These are phyloP conservation scores for Rauvolfia tetraphylla DNA, from an alignment of 257 asterid species.

Conservation along the genomic window DNA sequence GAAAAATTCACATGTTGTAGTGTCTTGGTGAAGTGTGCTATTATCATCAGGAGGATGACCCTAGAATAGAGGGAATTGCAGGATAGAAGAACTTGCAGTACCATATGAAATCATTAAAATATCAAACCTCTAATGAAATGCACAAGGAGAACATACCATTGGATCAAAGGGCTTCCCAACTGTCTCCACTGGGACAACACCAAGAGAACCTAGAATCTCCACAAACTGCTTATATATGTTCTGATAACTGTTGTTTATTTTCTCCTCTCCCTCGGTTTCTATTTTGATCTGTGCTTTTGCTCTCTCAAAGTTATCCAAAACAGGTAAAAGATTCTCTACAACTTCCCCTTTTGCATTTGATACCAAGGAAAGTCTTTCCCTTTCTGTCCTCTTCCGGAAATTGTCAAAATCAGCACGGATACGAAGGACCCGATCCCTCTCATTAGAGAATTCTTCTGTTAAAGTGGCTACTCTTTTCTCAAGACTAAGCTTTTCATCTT, in stretches of 20 bases:
- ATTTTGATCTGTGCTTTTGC: constrained; percentile 71
- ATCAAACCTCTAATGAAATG: background rate
- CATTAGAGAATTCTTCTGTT: constrained; percentile 58
- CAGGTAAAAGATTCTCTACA: constrained; percentile 63
- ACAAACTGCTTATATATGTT: constrained; percentile 74
- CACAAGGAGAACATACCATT: constrained; percentile 42
- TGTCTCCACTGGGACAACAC: constrained; percentile 61
- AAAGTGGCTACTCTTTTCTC: constrained; percentile 45
- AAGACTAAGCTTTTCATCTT: constrained; percentile 56
- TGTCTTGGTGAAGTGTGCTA: background rate
- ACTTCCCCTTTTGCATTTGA: constrained; percentile 79
- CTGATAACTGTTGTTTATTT: constrained; percentile 63
- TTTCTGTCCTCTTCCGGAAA: constrained; percentile 74
- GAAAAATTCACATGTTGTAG: background rate
- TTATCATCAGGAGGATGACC: background rate
- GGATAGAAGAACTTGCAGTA: background rate
- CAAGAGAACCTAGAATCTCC: constrained; percentile 71
- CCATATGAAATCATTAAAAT: background rate
- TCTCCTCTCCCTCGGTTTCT: constrained; percentile 77
- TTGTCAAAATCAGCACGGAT: constrained; percentile 81
- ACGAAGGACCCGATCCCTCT: constrained; percentile 65
- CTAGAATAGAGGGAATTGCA: background rate
- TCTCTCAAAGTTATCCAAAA: constrained; percentile 85
- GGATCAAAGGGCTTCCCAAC: constrained; percentile 75
- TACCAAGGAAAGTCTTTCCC: constrained; percentile 59